A percentile compares a stretch with the other conserved stretches of the same genome.
Evolutionary conservation across 2,329 filamentous ascomycete genomes (phyloP).

Genomic region (Cladobotryum protrusum): DNA sequence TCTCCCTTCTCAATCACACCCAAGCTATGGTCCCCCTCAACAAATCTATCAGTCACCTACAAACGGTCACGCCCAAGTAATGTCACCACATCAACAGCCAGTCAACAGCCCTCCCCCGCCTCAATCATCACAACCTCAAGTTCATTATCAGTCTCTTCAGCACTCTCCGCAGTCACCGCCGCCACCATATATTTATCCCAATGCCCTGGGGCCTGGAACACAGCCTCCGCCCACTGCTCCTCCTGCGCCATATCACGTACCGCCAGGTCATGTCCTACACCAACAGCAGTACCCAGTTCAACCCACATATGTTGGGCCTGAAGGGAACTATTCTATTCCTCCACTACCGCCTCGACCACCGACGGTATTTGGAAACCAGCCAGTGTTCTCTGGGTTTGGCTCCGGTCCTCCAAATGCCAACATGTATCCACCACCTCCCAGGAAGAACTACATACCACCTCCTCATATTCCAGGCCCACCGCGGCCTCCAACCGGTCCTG

Average conservation of each 20-base stretch:
- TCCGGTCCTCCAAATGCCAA: slow-evolving; percentile 18
- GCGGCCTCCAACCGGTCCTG: slow-evolving; percentile 15
- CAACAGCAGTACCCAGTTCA: slow-evolving; percentile 12
- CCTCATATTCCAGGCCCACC: slow-evolving; percentile 13
- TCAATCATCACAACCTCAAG: slow-evolving; percentile 10
- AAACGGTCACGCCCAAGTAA: too few relatives aligned
- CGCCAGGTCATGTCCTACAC: slow-evolving; percentile 3
- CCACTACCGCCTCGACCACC: slow-evolving; percentile 24
- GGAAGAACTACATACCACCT: slow-evolving; percentile 23
- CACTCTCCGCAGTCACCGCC: slow-evolving; percentile 11
- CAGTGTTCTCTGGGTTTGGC: slow-evolving; percentile 17
- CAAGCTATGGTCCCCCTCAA: slow-evolving; percentile 6
- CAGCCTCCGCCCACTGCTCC: slow-evolving; percentile 8
- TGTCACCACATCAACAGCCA: too few relatives aligned
- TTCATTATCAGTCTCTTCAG: slow-evolving; percentile 4
- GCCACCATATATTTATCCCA: slow-evolving; percentile 4
- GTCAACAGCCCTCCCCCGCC: neutral
- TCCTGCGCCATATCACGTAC: slow-evolving; percentile 6
- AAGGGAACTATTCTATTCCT: slow-evolving; percentile 7
- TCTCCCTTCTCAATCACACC: slow-evolving; percentile 1
- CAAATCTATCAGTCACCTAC: slow-evolving; percentile 11
- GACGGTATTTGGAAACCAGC: slow-evolving; percentile 15
- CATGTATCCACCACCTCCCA: slow-evolving; percentile 27
- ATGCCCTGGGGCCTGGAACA: slow-evolving; percentile 1
- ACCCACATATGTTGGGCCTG: slow-evolving; percentile 7